Evolutionary conservation across 2,329 filamentous ascomycete genomes (phyloP).

Genomic region (Pseudocercospora cruenta): DNA sequence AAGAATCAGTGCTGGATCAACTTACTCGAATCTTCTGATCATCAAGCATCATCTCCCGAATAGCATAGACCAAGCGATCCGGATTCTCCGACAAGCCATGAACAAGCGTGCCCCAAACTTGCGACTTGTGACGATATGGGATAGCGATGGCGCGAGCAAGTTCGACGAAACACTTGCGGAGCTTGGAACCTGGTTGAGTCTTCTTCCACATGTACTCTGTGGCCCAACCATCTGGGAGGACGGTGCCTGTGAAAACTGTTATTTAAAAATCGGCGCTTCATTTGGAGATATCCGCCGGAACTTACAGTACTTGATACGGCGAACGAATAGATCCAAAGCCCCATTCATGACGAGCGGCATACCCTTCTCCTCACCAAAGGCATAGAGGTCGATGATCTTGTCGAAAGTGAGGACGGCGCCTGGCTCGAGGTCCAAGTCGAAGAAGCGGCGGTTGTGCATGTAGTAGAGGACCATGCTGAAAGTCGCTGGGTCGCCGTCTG

Average conservation of each 20-base stretch:
- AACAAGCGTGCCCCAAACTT: slow-evolving; percentile 15
- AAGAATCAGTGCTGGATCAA: background rate
- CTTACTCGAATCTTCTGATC: background rate
- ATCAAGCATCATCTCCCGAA: slow-evolving; percentile 1
- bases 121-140: slow-evolving; percentile 8
- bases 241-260: background rate
- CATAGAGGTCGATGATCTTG: slow-evolving; percentile 21
- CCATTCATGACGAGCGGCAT: slow-evolving; percentile 26
- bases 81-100: slow-evolving; percentile 13
- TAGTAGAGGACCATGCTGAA: slow-evolving; percentile 17
- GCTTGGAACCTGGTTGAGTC: slow-evolving; percentile 8
- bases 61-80: slow-evolving; percentile 13
- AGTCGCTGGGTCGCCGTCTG: slow-evolving; percentile 15
- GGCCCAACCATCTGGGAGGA: slow-evolving; percentile 18
- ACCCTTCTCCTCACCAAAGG: slow-evolving; percentile 14
- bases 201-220: slow-evolving; percentile 22
- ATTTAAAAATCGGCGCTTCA: background rate
- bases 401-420: slow-evolving; percentile 16
- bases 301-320: slow-evolving; percentile 14
- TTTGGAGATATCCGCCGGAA: no score
- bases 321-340: slow-evolving; percentile 14
- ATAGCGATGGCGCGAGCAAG: slow-evolving; percentile 22
- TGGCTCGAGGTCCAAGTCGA: slow-evolving; percentile 7
- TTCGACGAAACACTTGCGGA: slow-evolving; percentile 19
- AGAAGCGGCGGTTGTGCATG: slow-evolving; percentile 11